Evolutionary conservation across 2,329 filamentous ascomycete species (phyloP).

Genomic region (Rhynchosporium agropyri): DNA sequence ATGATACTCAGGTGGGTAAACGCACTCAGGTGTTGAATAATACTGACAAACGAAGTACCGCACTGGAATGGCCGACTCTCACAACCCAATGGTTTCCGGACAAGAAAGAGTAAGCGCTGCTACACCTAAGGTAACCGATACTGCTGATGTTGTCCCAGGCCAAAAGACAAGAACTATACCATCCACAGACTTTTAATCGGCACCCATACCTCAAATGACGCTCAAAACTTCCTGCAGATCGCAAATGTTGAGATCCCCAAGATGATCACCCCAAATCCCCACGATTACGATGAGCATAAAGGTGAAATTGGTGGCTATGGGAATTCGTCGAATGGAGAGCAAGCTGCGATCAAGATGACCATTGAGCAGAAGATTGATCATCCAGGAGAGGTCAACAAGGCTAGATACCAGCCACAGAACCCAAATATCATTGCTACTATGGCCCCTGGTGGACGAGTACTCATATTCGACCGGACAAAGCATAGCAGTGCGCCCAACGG

Average conservation of each 20-base stretch:
- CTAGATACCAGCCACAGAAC: constrained; percentile 95
- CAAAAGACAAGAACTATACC: constrained; percentile 83
- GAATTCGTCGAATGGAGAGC: constrained; percentile 65
- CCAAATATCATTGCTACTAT: constrained; percentile 95
- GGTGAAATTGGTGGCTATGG: constrained; percentile 95
- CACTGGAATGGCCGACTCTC: constrained; percentile 94
- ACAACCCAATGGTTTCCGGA: constrained; percentile 99
- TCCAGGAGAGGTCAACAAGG: constrained; percentile 97
- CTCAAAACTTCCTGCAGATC: constrained; percentile 91
- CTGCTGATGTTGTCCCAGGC: constrained; percentile 45
- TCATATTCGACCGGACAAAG: constrained; percentile 96
- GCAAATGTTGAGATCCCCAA: constrained; percentile 93
- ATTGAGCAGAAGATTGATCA: constrained; percentile 97
- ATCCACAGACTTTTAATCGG: constrained; percentile 89
- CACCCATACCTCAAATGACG: constrained; percentile 87
- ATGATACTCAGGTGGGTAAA: constrained; percentile 78
- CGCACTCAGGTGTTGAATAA: constrained; percentile 12
- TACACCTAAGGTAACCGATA: too few relatives aligned
- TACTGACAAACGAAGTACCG: constrained; percentile 60
- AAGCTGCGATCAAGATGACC: constrained; percentile 78
- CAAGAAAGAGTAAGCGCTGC: constrained; percentile 68
- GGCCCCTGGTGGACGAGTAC: constrained; percentile 81
- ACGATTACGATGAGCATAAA: constrained; percentile 87
- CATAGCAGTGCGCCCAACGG: constrained; percentile 78
- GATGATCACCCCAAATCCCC: constrained; percentile 68